A percentile compares a stretch with the other conserved stretches of the same genome.
Evolutionary conservation across 2,329 filamentous ascomycete species (phyloP).

Genomic region (Aspergillus sp.): DNA sequence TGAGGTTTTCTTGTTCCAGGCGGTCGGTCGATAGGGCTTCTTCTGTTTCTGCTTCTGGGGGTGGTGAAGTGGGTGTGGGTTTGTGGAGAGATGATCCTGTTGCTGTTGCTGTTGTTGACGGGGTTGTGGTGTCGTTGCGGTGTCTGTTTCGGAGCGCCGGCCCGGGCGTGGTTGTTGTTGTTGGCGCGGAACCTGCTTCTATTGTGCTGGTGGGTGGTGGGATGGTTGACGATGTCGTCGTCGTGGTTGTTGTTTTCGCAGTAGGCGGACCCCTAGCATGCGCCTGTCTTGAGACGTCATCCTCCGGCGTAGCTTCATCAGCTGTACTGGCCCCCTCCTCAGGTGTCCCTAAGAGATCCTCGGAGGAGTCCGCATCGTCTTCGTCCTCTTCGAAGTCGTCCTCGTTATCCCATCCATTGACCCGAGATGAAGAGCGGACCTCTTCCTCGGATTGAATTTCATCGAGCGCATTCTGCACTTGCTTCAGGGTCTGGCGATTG

Average conservation of each 20-base stretch:
- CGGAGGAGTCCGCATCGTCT: constrained; percentile 18
- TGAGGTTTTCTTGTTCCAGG: constrained; percentile 78
- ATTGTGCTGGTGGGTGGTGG: not conserved
- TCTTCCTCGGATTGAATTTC: constrained; percentile 30
- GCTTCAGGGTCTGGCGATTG: constrained; percentile 36
- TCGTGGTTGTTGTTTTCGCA: not conserved
- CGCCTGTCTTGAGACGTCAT: not conserved
- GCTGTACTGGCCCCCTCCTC: constrained; percentile 16
- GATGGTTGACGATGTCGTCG: not conserved
- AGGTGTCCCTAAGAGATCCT: constrained; percentile 23
- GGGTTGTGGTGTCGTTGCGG: constrained; percentile 9
- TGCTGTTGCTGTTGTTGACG: constrained; percentile 11
- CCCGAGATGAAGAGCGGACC: not conserved
- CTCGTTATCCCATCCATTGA: constrained; percentile 10
- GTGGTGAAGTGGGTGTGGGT: not conserved
- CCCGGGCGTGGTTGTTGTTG: constrained; percentile 15
- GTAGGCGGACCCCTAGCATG: not conserved
- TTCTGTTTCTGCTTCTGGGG: constrained; percentile 55
- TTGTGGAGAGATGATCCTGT: constrained; percentile 12
- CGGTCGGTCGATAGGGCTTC: constrained; percentile 67
- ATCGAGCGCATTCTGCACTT: constrained; percentile 33
- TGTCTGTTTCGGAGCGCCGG: constrained; percentile 26
- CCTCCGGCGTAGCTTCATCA: constrained; percentile 10
- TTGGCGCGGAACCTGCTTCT: not conserved
- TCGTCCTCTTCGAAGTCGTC: constrained; percentile 19